Evolutionary conservation across 805 yeast genomes (phyloP), one percentile per base, ranked within the genome.

Genomic region (Ogataea minuta): DNA sequence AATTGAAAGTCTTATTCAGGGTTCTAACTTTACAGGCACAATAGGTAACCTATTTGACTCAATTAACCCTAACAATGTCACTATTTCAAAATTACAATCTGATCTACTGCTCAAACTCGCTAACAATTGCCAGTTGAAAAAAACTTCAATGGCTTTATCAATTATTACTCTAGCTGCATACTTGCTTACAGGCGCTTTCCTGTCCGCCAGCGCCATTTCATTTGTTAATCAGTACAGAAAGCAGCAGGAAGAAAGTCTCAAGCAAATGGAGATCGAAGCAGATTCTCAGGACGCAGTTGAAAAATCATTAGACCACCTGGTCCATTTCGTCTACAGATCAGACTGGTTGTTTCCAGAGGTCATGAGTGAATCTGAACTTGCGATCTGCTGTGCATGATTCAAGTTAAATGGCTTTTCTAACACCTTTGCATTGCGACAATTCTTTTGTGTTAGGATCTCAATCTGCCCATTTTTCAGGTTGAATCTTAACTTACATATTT

Each of bases 101-200:
- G 28, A 42, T 8, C 26, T 53, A 14, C 24, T 53, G 10, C 33
- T 55, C 11, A 9, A 28, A 4, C 32, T 53, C 20, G 39, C 44
- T 7, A 30, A 24, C 16, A 50, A 52, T 28, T 53, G 58, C 36
- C 52, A 48, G 33, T 14, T 52, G 10, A 51, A 55, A 20, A 55
- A 55, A 34, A 47, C 56, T 0, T 44, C 52, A 2, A 36, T 52
- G 46, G 50, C 44, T 0, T 13, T 51, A 1, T 36, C 54, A 5
- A 40, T 52, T 14, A 16, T 53, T 5, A 32, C 34, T 13, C 39
- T 49, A 38, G 31, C 40, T 2, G 12, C 49, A 1, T 49, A 53
- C 31, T 15, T 44, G 1, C 9, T 49, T 6, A 45, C 49, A 2
- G 28, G 54, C 4, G 49, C 52, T 4, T 3, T 44, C 4, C 28